Percentiles rank a stretch among this genome's conserved stretches.
phyloP scores from a whole-genome alignment of 2,329 filamentous ascomycete genomes.

The Aspergillus pseudoviridinutans region DNA sequence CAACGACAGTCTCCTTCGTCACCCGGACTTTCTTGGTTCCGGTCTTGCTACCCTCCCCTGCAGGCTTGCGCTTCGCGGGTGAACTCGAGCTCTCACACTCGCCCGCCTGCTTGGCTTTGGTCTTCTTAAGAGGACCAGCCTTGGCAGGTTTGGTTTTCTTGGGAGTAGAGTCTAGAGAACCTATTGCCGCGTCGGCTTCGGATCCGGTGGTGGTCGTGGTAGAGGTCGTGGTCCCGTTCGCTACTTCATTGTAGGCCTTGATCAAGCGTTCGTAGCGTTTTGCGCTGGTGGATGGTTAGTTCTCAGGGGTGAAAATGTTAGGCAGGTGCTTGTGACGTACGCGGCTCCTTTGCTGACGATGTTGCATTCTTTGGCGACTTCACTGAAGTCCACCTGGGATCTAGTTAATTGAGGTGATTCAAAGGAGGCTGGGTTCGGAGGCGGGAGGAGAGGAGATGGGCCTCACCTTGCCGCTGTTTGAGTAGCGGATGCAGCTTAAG shows the following conservation, averaged over 20 bases:
- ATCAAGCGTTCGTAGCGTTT: slow-evolving; percentile 66
- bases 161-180: slow-evolving; percentile 7
- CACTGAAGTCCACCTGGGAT: slow-evolving; percentile 59
- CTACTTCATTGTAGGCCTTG: slow-evolving; percentile 47
- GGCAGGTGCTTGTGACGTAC: slow-evolving; percentile 47
- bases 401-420: background rate
- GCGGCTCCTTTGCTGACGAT: slow-evolving; percentile 66
- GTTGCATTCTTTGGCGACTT: slow-evolving; percentile 60
- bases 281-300: slow-evolving; percentile 43
- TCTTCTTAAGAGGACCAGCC: slow-evolving; percentile 4
- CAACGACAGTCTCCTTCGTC: slow-evolving; percentile 8
- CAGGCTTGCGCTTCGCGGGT: slow-evolving; percentile 13
- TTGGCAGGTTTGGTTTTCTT: slow-evolving; percentile 16
- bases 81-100: background rate
- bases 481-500: slow-evolving; percentile 61
- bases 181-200: slow-evolving; percentile 21
- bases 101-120: background rate
- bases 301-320: background rate
- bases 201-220: slow-evolving; percentile 10
- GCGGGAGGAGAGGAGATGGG: background rate
- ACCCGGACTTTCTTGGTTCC: background rate
- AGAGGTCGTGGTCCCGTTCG: slow-evolving; percentile 1
- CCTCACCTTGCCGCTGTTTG: slow-evolving; percentile 57
- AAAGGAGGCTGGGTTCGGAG: background rate
- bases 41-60: background rate